These are phyloP conservation scores for Carex scoparia DNA, from an alignment of 176 grass and related monocot species.

Conservation along the genomic window DNA sequence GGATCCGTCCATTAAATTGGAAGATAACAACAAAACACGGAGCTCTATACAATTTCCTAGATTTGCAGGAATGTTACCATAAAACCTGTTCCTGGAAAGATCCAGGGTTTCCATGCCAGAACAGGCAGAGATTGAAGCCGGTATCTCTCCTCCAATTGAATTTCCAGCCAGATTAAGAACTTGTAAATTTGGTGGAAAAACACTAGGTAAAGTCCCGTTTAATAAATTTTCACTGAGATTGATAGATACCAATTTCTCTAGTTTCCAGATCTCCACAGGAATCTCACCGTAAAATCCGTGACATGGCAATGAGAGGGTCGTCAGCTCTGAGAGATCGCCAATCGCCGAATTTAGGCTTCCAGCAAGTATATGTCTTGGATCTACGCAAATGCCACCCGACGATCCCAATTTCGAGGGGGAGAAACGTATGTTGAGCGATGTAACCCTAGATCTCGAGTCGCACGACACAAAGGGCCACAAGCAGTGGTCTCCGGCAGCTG, in stretches of 20 bases:
- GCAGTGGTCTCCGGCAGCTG: slow-evolving; percentile 44
- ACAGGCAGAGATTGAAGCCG: slow-evolving; percentile 43
- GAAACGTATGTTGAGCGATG: slow-evolving; percentile 37
- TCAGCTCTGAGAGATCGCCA: slow-evolving; percentile 54
- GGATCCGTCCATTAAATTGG: slow-evolving; percentile 56
- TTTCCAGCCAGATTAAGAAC: slow-evolving; percentile 57
- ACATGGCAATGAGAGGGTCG: slow-evolving; percentile 42
- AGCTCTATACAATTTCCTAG: slow-evolving; percentile 53
- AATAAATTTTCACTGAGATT: slow-evolving; percentile 66
- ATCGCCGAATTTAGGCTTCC: slow-evolving; percentile 42
- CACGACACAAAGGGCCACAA: slow-evolving; percentile 54
- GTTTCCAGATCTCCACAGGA: slow-evolving; percentile 67
- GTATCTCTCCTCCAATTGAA: slow-evolving; percentile 56
- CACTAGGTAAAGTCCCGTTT: slow-evolving; percentile 44
- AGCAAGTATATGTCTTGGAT: slow-evolving; percentile 4
- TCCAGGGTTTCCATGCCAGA: slow-evolving; percentile 44
- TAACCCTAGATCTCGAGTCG: slow-evolving; percentile 52
- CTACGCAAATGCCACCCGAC: slow-evolving; percentile 17
- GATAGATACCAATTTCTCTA: slow-evolving; percentile 58
- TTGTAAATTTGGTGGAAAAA: slow-evolving; percentile 48
- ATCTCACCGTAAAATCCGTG: slow-evolving; percentile 55
- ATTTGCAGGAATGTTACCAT: slow-evolving; percentile 53
- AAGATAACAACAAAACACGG: slow-evolving; percentile 49
- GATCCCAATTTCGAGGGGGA: slow-evolving; percentile 17
- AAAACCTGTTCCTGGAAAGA: slow-evolving; percentile 68